phyloP scores from a whole-genome alignment of 352 stramenopile species.

The Phytophthora sp. region DNA sequence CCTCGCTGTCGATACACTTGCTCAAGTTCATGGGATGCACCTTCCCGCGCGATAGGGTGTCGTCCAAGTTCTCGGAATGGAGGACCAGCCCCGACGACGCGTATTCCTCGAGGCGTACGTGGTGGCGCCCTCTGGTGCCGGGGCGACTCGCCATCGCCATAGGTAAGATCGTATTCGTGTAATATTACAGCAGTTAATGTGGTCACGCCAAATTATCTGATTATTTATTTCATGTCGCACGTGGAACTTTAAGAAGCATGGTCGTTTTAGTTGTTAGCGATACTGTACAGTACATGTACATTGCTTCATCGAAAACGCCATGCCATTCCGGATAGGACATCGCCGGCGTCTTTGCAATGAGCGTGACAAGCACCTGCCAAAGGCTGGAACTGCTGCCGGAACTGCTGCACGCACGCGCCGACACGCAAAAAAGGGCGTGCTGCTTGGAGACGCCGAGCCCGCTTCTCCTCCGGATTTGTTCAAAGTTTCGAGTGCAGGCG shows the following conservation, averaged over 20 bases:
- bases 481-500: conserved; percentile 1
- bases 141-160: not conserved
- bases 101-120: conserved; percentile 70
- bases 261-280: no score
- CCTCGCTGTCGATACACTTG: not conserved
- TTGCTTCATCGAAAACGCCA: no score
- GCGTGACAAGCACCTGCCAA: conserved; percentile 1
- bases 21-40: conserved; percentile 8
- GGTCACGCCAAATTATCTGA: conserved; percentile 11
- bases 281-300: no score
- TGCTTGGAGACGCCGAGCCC: no score
- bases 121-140: conserved; percentile 13
- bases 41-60: conserved; percentile 19
- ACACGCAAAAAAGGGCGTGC: no score
- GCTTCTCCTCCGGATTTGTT: conserved; percentile 14
- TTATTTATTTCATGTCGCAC: conserved; percentile 27
- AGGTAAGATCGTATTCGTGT: conserved; percentile 35
- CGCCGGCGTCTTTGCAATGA: no score
- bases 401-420: not conserved
- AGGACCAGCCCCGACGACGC: conserved; percentile 44
- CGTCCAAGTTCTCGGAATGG: conserved; percentile 24
- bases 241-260: conserved; percentile 24
- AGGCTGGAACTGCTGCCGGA: no score
- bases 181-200: not conserved
- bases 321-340: no score